Conservation (phyloP, 352 stramenopile genomes). For the Pythium brachiatum region DNA sequence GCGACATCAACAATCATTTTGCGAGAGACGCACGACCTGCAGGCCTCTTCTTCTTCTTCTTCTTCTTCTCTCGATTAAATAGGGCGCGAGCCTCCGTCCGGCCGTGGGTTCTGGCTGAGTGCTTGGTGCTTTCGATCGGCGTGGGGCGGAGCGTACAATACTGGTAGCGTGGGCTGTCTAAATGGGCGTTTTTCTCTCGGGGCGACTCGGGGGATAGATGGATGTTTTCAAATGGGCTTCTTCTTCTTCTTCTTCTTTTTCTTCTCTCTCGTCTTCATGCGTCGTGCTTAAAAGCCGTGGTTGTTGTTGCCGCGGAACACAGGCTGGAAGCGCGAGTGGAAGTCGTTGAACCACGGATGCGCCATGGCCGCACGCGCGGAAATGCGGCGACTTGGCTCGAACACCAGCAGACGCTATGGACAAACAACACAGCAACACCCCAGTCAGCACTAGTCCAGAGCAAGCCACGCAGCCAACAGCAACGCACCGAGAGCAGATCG, state of each 20-base stretch:
- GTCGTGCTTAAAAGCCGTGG: slow-evolving; percentile 19
- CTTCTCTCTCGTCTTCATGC: not conserved
- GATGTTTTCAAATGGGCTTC: not conserved
- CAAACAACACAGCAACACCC: slow-evolving; percentile 3
- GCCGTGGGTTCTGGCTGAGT: not conserved
- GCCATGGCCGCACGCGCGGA: slow-evolving; percentile 77
- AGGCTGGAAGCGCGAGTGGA: slow-evolving; percentile 67
- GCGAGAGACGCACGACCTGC: not conserved
- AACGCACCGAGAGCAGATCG: slow-evolving; percentile 75
- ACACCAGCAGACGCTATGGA: slow-evolving; percentile 72
- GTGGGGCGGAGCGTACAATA: not conserved
- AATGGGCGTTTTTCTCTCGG: not conserved
- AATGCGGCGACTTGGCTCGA: slow-evolving; percentile 75
- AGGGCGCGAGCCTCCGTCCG: not conserved
- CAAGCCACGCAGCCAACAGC: slow-evolving; percentile 11
- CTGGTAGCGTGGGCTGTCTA: slow-evolving; percentile 1
- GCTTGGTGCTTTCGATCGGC: too few relatives aligned
- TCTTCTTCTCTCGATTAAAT: slow-evolving; percentile 4
- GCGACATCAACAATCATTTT: not conserved
- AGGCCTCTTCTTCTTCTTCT: not conserved
- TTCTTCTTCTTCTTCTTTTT: not conserved
- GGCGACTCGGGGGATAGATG: not conserved
- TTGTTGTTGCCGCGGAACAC: slow-evolving; percentile 61
- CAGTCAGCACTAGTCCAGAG: not conserved
- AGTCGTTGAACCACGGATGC: slow-evolving; percentile 83